A percentile compares a stretch with the other conserved stretches of the same genome.
These are phyloP conservation scores for Rhizophagus sp. DNA, from an alignment of 192 early-diverging fungal species.

Conservation along the genomic window DNA sequence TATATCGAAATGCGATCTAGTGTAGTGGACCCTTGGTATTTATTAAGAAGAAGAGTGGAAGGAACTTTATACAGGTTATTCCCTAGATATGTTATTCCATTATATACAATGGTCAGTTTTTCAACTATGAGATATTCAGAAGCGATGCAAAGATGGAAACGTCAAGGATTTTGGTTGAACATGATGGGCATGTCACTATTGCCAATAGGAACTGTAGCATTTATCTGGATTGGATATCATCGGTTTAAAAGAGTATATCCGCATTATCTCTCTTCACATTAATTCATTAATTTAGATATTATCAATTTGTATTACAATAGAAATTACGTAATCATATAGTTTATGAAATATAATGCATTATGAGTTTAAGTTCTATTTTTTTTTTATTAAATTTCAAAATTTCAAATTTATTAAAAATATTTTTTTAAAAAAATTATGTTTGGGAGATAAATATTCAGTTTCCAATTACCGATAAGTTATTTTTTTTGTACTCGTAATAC, in stretches of 20 bases:
- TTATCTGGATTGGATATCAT: neutral
- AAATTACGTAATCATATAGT: too few relatives aligned
- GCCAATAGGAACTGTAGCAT: neutral
- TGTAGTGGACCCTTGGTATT: conserved; percentile 73
- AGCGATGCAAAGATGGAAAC: conserved; percentile 50
- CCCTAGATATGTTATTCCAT: conserved; percentile 75
- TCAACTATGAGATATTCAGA: conserved; percentile 84
- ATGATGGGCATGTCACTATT: conserved; percentile 27
- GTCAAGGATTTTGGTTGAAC: conserved; percentile 54
- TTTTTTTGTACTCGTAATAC: too few relatives aligned
- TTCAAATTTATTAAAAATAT: too few relatives aligned
- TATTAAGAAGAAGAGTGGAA: conserved; percentile 82
- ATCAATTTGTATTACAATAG: too few relatives aligned
- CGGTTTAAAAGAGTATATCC: neutral
- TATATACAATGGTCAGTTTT: conserved; percentile 98
- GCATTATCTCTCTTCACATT: too few relatives aligned
- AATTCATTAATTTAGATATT: too few relatives aligned
- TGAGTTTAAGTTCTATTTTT: too few relatives aligned
- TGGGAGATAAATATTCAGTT: too few relatives aligned
- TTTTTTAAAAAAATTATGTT: too few relatives aligned
- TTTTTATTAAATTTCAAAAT: too few relatives aligned
- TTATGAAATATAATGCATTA: too few relatives aligned
- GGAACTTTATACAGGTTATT: conserved; percentile 69
- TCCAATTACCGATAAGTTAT: too few relatives aligned
- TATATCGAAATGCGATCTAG: conserved; percentile 91